phyloP scores from a whole-genome alignment of 176 grass and related monocot species.

The Typha latifolia region DNA sequence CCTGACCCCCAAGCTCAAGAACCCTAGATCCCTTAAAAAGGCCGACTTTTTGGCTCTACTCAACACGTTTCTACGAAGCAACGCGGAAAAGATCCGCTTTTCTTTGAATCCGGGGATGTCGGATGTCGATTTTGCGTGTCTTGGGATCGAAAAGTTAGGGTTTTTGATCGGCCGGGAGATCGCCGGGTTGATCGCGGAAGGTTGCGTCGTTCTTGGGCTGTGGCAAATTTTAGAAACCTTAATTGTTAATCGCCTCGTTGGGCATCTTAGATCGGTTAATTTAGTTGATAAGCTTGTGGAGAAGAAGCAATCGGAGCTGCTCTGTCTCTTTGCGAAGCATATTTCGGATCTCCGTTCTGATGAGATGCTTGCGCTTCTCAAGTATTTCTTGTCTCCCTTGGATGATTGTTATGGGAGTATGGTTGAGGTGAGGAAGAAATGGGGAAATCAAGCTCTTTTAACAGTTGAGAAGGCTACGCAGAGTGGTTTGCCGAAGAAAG shows the following conservation, averaged over 20 bases:
- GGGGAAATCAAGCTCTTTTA: slow-evolving; percentile 49
- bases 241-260: slow-evolving; percentile 28
- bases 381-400: slow-evolving; percentile 48
- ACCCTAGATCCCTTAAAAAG: slow-evolving; percentile 4
- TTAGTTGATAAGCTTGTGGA: slow-evolving; percentile 36
- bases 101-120: not conserved
- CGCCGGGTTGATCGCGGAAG: slow-evolving; percentile 30
- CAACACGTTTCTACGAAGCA: slow-evolving; percentile 29
- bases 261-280: slow-evolving; percentile 21
- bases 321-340: slow-evolving; percentile 50
- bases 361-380: slow-evolving; percentile 46
- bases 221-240: slow-evolving; percentile 43
- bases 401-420: slow-evolving; percentile 47
- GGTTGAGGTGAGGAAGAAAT: slow-evolving; percentile 37
- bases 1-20: slow-evolving; percentile 10
- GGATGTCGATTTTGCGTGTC: not conserved
- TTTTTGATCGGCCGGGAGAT: slow-evolving; percentile 29
- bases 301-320: slow-evolving; percentile 25
- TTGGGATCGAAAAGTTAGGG: slow-evolving; percentile 18
- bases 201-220: slow-evolving; percentile 14
- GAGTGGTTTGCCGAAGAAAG: slow-evolving; percentile 19
- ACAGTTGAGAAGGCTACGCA: slow-evolving; percentile 35
- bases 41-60: slow-evolving; percentile 30
- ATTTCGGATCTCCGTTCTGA: slow-evolving; percentile 43
- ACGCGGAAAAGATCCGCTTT: slow-evolving; percentile 28